Conservation (phyloP, 1,284 basidiomycete genomes). For the Grifola frondosa region DNA sequence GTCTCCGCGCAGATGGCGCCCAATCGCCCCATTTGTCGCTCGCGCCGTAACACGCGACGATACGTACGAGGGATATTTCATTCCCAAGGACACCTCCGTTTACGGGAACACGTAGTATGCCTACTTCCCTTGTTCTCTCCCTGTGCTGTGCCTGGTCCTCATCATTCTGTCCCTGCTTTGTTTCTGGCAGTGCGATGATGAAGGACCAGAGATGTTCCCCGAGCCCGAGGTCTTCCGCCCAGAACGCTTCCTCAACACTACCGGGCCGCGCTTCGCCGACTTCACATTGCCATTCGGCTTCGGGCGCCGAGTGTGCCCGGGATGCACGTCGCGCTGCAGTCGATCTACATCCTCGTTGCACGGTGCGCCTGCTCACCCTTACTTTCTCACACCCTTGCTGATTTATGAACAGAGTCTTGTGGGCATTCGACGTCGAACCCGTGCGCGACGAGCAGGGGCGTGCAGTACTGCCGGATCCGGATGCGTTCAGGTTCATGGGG, state of each 20-base stretch:
- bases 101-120: slow-evolving; percentile 34
- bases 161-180: background rate
- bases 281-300: slow-evolving; percentile 50
- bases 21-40: slow-evolving; percentile 29
- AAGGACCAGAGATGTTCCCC: slow-evolving; percentile 22
- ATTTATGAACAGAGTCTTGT: slow-evolving; percentile 30
- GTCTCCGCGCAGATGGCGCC: slow-evolving; percentile 32
- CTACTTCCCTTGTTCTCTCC: background rate
- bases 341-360: slow-evolving; percentile 42
- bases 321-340: slow-evolving; percentile 45
- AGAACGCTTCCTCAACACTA: slow-evolving; percentile 25
- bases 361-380: slow-evolving; percentile 13
- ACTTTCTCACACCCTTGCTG: background rate
- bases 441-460: slow-evolving; percentile 21
- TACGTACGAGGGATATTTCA: slow-evolving; percentile 34
- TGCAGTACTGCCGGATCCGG: slow-evolving; percentile 32
- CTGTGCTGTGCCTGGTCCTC: background rate
- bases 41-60: slow-evolving; percentile 26
- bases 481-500: slow-evolving; percentile 44
- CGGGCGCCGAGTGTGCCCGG: slow-evolving; percentile 46
- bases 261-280: slow-evolving; percentile 34
- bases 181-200: slow-evolving; percentile 10
- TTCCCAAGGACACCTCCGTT: slow-evolving; percentile 44
- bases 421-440: slow-evolving; percentile 42
- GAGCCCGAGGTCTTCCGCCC: slow-evolving; percentile 22